These are phyloP conservation scores for Coccinonectria pachysandricola DNA, from an alignment of 2,329 filamentous ascomycete species.

Conservation along the genomic window DNA sequence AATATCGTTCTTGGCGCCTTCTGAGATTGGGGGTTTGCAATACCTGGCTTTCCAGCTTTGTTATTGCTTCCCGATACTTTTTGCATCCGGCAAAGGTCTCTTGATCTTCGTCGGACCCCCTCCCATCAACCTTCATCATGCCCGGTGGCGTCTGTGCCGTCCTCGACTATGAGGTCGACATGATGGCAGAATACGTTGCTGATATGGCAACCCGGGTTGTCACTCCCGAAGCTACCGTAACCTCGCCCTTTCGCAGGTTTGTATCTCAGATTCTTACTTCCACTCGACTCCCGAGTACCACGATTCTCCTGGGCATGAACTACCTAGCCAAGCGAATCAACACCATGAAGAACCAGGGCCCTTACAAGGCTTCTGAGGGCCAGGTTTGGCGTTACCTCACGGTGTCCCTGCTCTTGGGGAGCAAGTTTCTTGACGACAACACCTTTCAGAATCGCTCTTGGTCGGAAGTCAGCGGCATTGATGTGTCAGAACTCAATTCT, in stretches of 20 bases:
- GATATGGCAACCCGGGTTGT: slow-evolving; percentile 65
- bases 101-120: slow-evolving; percentile 30
- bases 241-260: slow-evolving; percentile 78
- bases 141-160: slow-evolving; percentile 82
- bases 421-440: slow-evolving; percentile 95
- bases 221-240: slow-evolving; percentile 42
- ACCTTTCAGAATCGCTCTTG: slow-evolving; percentile 96
- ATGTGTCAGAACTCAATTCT: slow-evolving; percentile 71
- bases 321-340: slow-evolving; percentile 79
- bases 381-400: slow-evolving; percentile 84
- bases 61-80: slow-evolving; percentile 10
- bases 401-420: slow-evolving; percentile 73
- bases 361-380: slow-evolving; percentile 51
- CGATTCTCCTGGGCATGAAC: slow-evolving; percentile 81
- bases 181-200: slow-evolving; percentile 91
- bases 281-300: slow-evolving; percentile 80
- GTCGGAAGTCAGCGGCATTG: slow-evolving; percentile 89
- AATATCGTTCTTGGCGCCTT: slow-evolving; percentile 1
- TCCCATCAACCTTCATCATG: slow-evolving; percentile 37
- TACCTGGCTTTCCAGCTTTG: slow-evolving; percentile 8
- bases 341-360: slow-evolving; percentile 48
- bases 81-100: slow-evolving; percentile 28
- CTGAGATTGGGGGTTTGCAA: slow-evolving; percentile 6
- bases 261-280: slow-evolving; percentile 84
- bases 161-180: slow-evolving; percentile 92